Base-by-base conservation (phyloP, 257 asterid genomes). In the Linaria vulgaris region DNA sequence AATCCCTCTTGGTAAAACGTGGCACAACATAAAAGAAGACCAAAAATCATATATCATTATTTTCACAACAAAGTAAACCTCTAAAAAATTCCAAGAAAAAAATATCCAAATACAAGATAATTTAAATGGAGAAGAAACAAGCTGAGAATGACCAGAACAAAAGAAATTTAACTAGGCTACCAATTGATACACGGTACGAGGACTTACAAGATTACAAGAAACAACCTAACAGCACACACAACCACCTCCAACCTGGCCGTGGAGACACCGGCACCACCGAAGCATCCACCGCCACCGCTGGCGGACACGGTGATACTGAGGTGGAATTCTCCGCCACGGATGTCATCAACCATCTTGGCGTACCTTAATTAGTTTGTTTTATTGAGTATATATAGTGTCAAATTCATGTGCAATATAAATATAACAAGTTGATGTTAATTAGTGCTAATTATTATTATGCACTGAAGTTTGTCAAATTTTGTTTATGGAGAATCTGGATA, bases 261-360 rank as follows among this genome's bases (percentile, higher is more conserved):
- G 89, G 92, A 25, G 96, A 96, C 54, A 90, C 90, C 51, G 76
- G 69, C 11, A 86, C 96, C 75, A 90, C 96, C 68, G 98, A 91
- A 12, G 98, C 95, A 24, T 96, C 98, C 24, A 85, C 90, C 61
- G 17, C 7, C 13, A 57, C 82, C 10, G 79, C 77, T 0, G 87
- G 81, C 12, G 69, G 43, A 24, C 39, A 38, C 15, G 67, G 64
- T 22, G 6, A 77, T 51, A 63, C 70, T 3, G 43, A 48, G 54
- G 67, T 66, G 30, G 73, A 72, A 63, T 59, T 48, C 27, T 69
- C 90, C 47, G 3, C 79, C 48, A 76, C 84, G 0, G 79, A 79
- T 46, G 73, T 69, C 67, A 23, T 70, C 15, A 78, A 83, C 75
- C 63, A 63, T 27, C 78, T 63, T 56, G 75, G 78, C 61, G 67